These are phyloP conservation scores for Paramecium biaurelia DNA, from an alignment of 73 alveolate genomes.

Conservation along the genomic window DNA sequence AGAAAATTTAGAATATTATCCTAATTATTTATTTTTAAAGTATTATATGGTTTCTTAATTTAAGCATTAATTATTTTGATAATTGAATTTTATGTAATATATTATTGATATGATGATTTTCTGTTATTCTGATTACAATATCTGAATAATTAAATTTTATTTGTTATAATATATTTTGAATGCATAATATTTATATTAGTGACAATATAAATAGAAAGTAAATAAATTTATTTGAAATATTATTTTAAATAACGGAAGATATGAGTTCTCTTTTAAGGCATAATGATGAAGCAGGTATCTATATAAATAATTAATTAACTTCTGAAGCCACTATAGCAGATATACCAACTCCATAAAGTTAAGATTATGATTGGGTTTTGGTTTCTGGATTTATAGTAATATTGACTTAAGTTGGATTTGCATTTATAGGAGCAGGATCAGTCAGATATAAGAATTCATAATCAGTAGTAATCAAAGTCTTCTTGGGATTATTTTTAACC, in stretches of 20 bases:
- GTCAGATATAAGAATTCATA: slow-evolving; percentile 44
- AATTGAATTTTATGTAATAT: neutral
- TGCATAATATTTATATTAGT: neutral
- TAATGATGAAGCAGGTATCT: neutral
- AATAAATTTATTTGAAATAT: slow-evolving; percentile 16
- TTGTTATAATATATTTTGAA: neutral
- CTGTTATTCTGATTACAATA: neutral
- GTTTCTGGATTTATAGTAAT: slow-evolving; percentile 21
- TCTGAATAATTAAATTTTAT: neutral
- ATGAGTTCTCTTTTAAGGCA: neutral
- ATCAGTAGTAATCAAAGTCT: slow-evolving; percentile 43
- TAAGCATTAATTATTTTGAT: too few relatives aligned
- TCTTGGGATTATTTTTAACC: slow-evolving; percentile 4
- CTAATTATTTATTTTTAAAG: too few relatives aligned
- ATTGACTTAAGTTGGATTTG: slow-evolving; percentile 30
- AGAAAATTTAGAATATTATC: neutral
- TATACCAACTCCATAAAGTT: neutral
- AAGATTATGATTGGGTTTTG: slow-evolving; percentile 35
- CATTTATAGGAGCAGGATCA: slow-evolving; percentile 17
- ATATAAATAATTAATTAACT: neutral
- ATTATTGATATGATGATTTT: neutral
- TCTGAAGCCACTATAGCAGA: neutral
- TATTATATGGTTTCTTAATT: too few relatives aligned
- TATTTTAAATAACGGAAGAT: slow-evolving; percentile 33
- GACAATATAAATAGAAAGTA: neutral